phyloP scores from a whole-genome alignment of 495 filamentous ascomycete species.

The Lepidopterella palustris region DNA sequence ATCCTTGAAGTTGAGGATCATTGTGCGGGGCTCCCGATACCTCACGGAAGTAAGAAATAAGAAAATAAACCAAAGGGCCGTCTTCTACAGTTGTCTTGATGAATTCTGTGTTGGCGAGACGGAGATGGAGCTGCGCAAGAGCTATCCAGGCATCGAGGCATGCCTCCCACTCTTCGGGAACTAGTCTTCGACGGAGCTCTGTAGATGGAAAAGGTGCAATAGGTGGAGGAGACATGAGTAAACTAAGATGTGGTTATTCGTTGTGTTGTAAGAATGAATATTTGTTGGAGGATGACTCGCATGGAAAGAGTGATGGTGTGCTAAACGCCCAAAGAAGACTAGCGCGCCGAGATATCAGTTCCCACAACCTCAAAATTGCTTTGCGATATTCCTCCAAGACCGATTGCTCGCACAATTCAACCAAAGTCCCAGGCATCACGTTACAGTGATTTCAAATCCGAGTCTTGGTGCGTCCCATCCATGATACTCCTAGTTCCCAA shows the following conservation, averaged over 20 bases:
- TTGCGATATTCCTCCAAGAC: slow-evolving; percentile 30
- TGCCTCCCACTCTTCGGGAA: slow-evolving; percentile 65
- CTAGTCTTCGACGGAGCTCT: slow-evolving; percentile 57
- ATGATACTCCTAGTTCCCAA: no score
- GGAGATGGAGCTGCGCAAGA: slow-evolving; percentile 57
- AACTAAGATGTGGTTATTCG: no score
- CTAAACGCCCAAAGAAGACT: slow-evolving; percentile 35
- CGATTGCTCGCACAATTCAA: slow-evolving; percentile 26
- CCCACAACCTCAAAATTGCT: slow-evolving; percentile 20
- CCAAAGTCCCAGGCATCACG: slow-evolving; percentile 37
- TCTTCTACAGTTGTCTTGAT: slow-evolving; percentile 43
- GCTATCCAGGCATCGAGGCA: slow-evolving; percentile 73
- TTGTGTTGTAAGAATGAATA: background rate
- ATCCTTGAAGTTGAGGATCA: slow-evolving; percentile 38
- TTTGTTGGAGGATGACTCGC: background rate
- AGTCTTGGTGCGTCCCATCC: slow-evolving; percentile 49
- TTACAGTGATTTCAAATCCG: slow-evolving; percentile 40
- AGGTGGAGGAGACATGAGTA: slow-evolving; percentile 51
- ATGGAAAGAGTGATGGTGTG: background rate
- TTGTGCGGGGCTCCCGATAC: slow-evolving; percentile 16
- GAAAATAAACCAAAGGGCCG: slow-evolving; percentile 49
- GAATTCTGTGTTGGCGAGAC: slow-evolving; percentile 50
- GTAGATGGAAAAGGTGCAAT: slow-evolving; percentile 69
- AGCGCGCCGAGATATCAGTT: slow-evolving; percentile 32
- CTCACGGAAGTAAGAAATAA: slow-evolving; percentile 56